These are phyloP conservation scores for Paramecium primaurelia DNA, from an alignment of 73 alveolate genomes.

Conservation along the genomic window DNA sequence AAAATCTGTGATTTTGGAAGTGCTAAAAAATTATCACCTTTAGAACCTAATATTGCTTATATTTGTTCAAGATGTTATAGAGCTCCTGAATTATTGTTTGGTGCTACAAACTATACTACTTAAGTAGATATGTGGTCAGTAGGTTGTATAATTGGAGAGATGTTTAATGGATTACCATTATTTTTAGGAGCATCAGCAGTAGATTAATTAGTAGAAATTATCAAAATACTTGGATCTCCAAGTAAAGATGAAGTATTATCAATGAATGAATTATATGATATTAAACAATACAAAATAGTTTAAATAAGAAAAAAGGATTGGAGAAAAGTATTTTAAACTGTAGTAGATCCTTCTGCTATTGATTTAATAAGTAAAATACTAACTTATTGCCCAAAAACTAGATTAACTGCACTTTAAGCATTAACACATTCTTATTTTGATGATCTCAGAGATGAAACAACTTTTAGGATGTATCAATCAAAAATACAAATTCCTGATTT, in stretches of 20 bases:
- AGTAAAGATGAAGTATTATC: slow-evolving; percentile 57
- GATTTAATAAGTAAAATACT: slow-evolving; percentile 63
- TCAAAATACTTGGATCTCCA: slow-evolving; percentile 67
- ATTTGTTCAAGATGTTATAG: slow-evolving; percentile 86
- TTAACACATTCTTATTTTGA: slow-evolving; percentile 89
- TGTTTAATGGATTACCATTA: slow-evolving; percentile 79
- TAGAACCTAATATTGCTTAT: slow-evolving; percentile 84
- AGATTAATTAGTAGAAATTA: slow-evolving; percentile 84
- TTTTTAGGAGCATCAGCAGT: slow-evolving; percentile 80
- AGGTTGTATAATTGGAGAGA: slow-evolving; percentile 93
- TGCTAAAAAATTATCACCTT: slow-evolving; percentile 78
- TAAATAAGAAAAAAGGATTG: slow-evolving; percentile 22
- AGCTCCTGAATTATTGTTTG: slow-evolving; percentile 90
- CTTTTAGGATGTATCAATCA: not conserved
- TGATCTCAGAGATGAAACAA: slow-evolving; percentile 73
- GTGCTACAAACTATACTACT: slow-evolving; percentile 65
- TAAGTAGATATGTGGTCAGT: slow-evolving; percentile 85
- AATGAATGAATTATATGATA: slow-evolving; percentile 55
- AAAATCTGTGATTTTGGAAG: slow-evolving; percentile 89
- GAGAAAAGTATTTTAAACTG: slow-evolving; percentile 2
- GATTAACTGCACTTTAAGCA: slow-evolving; percentile 82
- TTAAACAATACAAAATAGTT: not conserved
- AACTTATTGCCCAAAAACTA: slow-evolving; percentile 75
- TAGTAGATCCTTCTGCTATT: slow-evolving; percentile 46
- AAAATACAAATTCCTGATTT: slow-evolving; percentile 20